A percentile compares a stretch with the other conserved stretches of the same genome.
Conservation (phyloP, 129 eudicot species). For the Flaveria trinervia region DNA sequence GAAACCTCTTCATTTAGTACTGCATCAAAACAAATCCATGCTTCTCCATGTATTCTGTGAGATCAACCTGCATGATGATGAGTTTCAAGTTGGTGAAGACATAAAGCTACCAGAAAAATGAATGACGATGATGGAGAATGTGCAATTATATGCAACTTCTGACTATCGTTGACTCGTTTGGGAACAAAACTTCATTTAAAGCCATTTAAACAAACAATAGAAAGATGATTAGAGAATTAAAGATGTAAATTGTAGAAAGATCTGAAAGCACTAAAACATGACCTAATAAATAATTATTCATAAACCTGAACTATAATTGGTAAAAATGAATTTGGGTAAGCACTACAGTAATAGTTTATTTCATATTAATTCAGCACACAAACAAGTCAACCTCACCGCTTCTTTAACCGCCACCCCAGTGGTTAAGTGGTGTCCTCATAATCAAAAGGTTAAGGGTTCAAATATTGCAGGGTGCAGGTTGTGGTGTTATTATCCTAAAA, state of each 20-base stretch:
- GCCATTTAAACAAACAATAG: constrained; percentile 1
- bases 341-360: background rate
- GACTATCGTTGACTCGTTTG: constrained; percentile 4
- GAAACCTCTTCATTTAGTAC: constrained; percentile 96
- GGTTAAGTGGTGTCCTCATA: too few relatives aligned
- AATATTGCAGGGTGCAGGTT: too few relatives aligned
- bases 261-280: background rate
- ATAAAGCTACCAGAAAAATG: constrained; percentile 17
- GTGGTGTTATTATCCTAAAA: too few relatives aligned
- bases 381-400: background rate
- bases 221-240: background rate
- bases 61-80: constrained; percentile 68
- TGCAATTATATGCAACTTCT: constrained; percentile 11
- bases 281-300: background rate
- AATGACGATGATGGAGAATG: background rate
- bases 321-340: background rate
- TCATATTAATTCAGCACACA: background rate
- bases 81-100: background rate
- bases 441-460: too few relatives aligned
- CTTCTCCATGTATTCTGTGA: constrained; percentile 92
- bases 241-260: background rate
- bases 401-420: too few relatives aligned
- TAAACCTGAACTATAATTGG: background rate
- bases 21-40: constrained; percentile 98
- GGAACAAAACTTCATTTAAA: background rate